Conservation (phyloP, 441 rosid species). For the Dalechampia spathulata region DNA sequence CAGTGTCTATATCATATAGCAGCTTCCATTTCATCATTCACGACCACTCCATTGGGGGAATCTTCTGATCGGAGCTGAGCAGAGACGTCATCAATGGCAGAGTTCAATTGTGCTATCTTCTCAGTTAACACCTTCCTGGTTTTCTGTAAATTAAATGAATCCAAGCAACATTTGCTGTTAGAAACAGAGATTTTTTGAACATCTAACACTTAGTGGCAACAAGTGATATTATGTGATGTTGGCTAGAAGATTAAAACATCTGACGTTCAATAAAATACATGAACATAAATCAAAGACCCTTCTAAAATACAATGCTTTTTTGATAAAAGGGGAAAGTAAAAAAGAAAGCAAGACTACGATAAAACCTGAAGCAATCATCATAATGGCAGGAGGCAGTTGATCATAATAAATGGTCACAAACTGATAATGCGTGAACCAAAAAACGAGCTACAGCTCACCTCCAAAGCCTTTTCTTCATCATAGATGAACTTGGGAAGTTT, state of each 20-base stretch:
- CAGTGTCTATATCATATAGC: conserved; percentile 29
- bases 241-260: too few relatives aligned
- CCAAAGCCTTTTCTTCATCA: conserved; percentile 90
- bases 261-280: too few relatives aligned
- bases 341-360: not conserved
- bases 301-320: too few relatives aligned
- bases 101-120: conserved; percentile 50
- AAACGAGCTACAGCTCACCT: conserved; percentile 39
- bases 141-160: conserved; percentile 42
- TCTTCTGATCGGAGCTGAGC: conserved; percentile 36
- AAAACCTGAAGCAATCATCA: not conserved
- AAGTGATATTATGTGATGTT: too few relatives aligned
- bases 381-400: not conserved
- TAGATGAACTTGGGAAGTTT: conserved; percentile 88
- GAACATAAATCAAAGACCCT: too few relatives aligned
- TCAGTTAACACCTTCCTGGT: conserved; percentile 40
- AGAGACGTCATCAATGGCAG: conserved; percentile 47
- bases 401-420: not conserved
- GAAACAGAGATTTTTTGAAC: not conserved
- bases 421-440: not conserved
- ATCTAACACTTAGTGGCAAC: not conserved
- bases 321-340: not conserved
- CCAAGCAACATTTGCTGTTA: not conserved
- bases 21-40: conserved; percentile 64
- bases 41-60: conserved; percentile 44